phyloP scores from a whole-genome alignment of 2,329 filamentous ascomycete species.

The Exutisphaerella laricina region DNA sequence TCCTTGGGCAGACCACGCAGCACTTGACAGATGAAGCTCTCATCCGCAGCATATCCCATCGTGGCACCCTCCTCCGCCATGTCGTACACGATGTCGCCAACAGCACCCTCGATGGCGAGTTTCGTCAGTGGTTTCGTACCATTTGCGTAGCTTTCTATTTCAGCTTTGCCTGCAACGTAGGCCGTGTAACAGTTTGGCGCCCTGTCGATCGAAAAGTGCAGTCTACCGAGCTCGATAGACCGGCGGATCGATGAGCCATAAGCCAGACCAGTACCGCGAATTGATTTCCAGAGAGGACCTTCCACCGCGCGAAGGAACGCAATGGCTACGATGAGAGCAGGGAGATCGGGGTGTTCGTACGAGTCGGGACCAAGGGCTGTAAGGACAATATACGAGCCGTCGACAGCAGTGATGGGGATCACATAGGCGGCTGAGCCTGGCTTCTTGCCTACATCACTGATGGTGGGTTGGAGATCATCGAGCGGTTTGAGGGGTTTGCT shows the following conservation, averaged over 20 bases:
- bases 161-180: conserved; percentile 67
- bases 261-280: conserved; percentile 87
- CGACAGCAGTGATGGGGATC: conserved; percentile 84
- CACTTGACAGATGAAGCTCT: conserved; percentile 77
- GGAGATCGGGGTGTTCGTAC: conserved; percentile 70
- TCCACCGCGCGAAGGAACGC: conserved; percentile 91
- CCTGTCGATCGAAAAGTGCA: conserved; percentile 83
- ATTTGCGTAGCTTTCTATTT: conserved; percentile 67
- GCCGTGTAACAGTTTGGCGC: conserved; percentile 86
- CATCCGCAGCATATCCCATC: conserved; percentile 72
- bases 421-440: conserved; percentile 73
- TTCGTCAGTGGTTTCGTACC: conserved; percentile 69
- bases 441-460: conserved; percentile 67
- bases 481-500: conserved; percentile 61
- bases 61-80: conserved; percentile 87
- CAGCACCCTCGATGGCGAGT: conserved; percentile 79
- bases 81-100: conserved; percentile 78
- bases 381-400: conserved; percentile 82
- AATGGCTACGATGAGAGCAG: conserved; percentile 79
- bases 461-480: conserved; percentile 61
- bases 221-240: conserved; percentile 69
- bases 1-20: conserved; percentile 69
- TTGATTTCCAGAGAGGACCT: conserved; percentile 87
- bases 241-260: conserved; percentile 80
- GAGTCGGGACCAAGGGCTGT: conserved; percentile 68